A percentile compares a stretch with the other conserved stretches of the same genome.
Conservation (phyloP, 2,329 filamentous ascomycete species). For the Aspergillus neotritici region DNA sequence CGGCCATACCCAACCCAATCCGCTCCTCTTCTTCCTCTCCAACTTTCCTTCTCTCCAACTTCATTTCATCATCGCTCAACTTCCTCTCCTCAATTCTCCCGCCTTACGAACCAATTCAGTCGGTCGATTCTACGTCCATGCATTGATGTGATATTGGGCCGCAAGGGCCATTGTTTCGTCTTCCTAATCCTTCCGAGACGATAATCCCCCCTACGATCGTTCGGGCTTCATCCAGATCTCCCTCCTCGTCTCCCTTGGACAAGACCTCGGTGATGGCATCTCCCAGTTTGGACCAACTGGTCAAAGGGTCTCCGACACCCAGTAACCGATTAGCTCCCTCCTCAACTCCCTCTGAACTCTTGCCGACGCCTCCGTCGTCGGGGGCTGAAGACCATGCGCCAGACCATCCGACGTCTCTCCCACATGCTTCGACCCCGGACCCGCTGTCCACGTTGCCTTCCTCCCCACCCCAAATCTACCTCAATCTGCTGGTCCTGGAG, state of each 20-base stretch:
- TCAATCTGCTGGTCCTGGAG: slow-evolving; percentile 95
- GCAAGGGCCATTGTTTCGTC: slow-evolving; percentile 20
- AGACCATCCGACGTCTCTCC: slow-evolving; percentile 40
- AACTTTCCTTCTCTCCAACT: slow-evolving; percentile 5
- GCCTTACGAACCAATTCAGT: background rate
- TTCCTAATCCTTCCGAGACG: background rate
- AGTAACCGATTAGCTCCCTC: slow-evolving; percentile 41
- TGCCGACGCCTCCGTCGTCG: slow-evolving; percentile 12
- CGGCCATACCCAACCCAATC: no score
- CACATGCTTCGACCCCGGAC: slow-evolving; percentile 50
- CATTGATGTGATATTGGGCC: slow-evolving; percentile 23
- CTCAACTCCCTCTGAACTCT: slow-evolving; percentile 23
- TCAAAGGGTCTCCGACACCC: slow-evolving; percentile 78
- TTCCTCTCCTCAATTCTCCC: slow-evolving; percentile 1
- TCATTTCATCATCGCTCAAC: slow-evolving; percentile 4
- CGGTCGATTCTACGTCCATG: slow-evolving; percentile 7
- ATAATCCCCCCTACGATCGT: background rate
- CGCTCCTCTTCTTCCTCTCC: background rate
- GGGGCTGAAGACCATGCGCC: slow-evolving; percentile 10
- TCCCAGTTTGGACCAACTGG: slow-evolving; percentile 70
- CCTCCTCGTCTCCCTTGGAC: slow-evolving; percentile 5
- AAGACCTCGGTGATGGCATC: slow-evolving; percentile 50
- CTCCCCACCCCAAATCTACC: slow-evolving; percentile 91
- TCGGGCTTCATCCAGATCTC: background rate
- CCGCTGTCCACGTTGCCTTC: slow-evolving; percentile 78